Conservation (phyloP, 495 filamentous ascomycete genomes). For the Penicillium tannophilum region DNA sequence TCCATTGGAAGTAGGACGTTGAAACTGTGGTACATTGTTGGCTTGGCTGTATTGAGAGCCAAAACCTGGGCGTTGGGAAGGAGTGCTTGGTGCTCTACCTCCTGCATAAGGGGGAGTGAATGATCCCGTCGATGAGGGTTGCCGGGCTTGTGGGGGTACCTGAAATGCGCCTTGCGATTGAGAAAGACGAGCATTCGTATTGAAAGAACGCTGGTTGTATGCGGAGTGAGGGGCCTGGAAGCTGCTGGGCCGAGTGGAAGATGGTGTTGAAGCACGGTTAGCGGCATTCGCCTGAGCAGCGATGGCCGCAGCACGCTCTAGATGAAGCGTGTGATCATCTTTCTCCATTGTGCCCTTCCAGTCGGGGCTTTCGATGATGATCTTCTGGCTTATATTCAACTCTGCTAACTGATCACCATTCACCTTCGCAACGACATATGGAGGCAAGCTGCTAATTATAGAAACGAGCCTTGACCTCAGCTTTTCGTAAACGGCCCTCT, state of each 20-base stretch:
- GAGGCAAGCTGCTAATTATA: constrained; percentile 75
- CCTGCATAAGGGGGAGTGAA: constrained; percentile 41
- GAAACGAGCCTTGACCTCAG: constrained; percentile 71
- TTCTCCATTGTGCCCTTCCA: constrained; percentile 85
- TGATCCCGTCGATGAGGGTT: constrained; percentile 36
- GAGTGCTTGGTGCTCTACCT: constrained; percentile 45
- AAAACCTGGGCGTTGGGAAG: constrained; percentile 42
- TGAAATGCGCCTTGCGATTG: constrained; percentile 40
- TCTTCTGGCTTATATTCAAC: constrained; percentile 79
- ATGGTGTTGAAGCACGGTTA: constrained; percentile 38
- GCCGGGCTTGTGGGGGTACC: constrained; percentile 44
- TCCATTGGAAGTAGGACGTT: constrained; percentile 44
- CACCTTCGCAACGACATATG: constrained; percentile 82
- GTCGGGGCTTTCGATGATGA: constrained; percentile 69
- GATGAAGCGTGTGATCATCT: constrained; percentile 61
- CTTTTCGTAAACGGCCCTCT: constrained; percentile 72
- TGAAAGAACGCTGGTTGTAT: constrained; percentile 41
- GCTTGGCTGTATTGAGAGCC: constrained; percentile 41
- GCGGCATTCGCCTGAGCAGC: constrained; percentile 30
- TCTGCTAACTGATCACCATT: constrained; percentile 81
- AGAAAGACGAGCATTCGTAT: constrained; percentile 34
- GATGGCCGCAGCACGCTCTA: constrained; percentile 38
- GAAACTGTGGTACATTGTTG: constrained; percentile 38
- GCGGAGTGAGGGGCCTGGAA: constrained; percentile 33
- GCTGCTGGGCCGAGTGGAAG: constrained; percentile 28